Conservation (phyloP, 345 rosid genomes). For the Citrus mangshanensis region DNA sequence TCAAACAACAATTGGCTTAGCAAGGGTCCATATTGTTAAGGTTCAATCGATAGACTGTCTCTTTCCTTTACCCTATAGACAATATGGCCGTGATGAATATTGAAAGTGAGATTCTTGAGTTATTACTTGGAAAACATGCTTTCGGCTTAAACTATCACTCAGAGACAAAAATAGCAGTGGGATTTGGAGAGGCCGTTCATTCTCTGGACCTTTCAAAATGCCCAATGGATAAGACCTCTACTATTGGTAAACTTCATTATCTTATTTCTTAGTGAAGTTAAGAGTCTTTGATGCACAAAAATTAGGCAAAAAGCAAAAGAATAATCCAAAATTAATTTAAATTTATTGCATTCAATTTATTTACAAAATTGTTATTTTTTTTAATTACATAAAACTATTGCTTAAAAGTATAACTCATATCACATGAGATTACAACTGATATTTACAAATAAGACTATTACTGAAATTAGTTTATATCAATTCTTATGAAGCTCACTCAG, state of each 20-base stretch:
- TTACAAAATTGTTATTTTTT: no score
- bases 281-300: no score
- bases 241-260: conserved; percentile 57
- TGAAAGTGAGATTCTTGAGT: not conserved
- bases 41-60: no score
- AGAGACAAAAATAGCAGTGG: conserved; percentile 28
- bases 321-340: no score
- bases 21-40: not conserved
- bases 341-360: no score
- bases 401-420: no score
- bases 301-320: conserved; percentile 10
- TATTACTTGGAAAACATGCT: not conserved
- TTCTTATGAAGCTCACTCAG: no score
- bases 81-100: not conserved
- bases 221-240: conserved; percentile 33
- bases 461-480: no score
- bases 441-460: no score
- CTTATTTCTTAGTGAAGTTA: conserved; percentile 7
- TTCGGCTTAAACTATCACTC: not conserved
- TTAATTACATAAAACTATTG: no score
- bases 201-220: conserved; percentile 39
- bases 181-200: conserved; percentile 48
- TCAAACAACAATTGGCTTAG: not conserved
- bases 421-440: no score
- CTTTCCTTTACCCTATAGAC: not conserved